Base-by-base conservation (phyloP, 1,284 basidiomycete genomes). In the Kalmanozyma brasiliensis region DNA sequence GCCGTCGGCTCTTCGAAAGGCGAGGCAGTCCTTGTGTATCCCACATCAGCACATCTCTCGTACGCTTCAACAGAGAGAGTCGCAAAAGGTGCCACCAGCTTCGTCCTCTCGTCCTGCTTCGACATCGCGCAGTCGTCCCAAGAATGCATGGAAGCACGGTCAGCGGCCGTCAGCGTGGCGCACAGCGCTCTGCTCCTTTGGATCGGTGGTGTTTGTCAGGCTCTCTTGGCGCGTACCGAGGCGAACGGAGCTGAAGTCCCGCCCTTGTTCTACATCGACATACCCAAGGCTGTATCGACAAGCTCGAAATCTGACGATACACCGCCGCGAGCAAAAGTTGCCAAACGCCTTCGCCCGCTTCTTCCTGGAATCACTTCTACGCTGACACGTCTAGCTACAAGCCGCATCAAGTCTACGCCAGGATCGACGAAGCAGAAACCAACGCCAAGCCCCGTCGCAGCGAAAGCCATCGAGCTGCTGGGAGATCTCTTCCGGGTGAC, bases 21-120 rank as follows among this genome's bases (percentile, higher is more conserved):
- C 6, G 19, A 44, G 8, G 13, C 7, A 13, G 17, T 11, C 7
- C 40, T 64, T 5, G 8, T 59, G 20, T 71, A 36, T 22, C 68
- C 68, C 0, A 49, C 48, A 3, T 16, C 49, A 9, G 30, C 23
- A 13, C 68, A 67, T 22, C 35, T 67, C 22, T 10, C 17, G 0
- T 66, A 55, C 41, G 58, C 34, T 5, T 34, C 49, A 3, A 49
- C 46, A 2, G 63, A 59, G 10, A 35, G 47, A 30, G 32, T 60
- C 19, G 51, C 59, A n/a, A 71, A 57, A 38, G 68, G 68, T 1
- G 68, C 68, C 4, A 38, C 67, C 26, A 52, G 55, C 43, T 66
- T 66, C n/a, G 52, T 58, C 20, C 56, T 71, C 8, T 62, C 63
- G 0, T 56, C 68, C 5, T 42, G 42, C 8, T 59, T 66, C 23